Percentiles rank a stretch among this genome's conserved stretches.
phyloP scores from a whole-genome alignment of 305 asterid genomes.

The Fraxinus sp. region DNA sequence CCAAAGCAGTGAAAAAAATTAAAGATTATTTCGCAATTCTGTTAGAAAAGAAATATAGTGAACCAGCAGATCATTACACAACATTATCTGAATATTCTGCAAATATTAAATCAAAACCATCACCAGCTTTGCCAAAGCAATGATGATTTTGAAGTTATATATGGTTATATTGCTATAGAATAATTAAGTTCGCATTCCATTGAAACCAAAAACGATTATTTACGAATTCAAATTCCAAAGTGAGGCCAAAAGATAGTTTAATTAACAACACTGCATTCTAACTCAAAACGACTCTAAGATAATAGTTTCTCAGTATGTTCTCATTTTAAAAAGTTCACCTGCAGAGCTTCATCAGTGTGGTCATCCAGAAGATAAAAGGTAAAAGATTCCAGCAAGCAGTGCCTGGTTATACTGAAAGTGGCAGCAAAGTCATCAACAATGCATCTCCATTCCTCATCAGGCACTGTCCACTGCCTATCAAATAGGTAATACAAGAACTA shows the following conservation, averaged over 20 bases:
- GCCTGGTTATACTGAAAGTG: slow-evolving; percentile 72
- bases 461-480: slow-evolving; percentile 86
- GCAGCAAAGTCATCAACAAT: slow-evolving; percentile 86
- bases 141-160: neutral
- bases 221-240: neutral
- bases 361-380: slow-evolving; percentile 90
- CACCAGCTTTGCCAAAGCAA: slow-evolving; percentile 8
- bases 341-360: slow-evolving; percentile 70
- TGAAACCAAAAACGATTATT: neutral
- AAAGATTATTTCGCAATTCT: neutral
- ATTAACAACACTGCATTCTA: slow-evolving; percentile 11
- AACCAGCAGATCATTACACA: slow-evolving; percentile 5
- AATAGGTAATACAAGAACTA: slow-evolving; percentile 89
- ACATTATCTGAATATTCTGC: slow-evolving; percentile 12
- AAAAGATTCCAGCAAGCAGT: slow-evolving; percentile 82
- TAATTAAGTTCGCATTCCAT: slow-evolving; percentile 5
- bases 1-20: neutral
- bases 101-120: slow-evolving; percentile 16
- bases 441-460: slow-evolving; percentile 65
- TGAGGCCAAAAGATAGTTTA: neutral
- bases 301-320: neutral
- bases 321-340: slow-evolving; percentile 45
- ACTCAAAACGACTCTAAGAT: slow-evolving; percentile 12
- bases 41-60: slow-evolving; percentile 1
- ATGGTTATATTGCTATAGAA: neutral